Evolutionary conservation across 495 filamentous ascomycete genomes (phyloP), one percentile per base, ranked within the genome.

Genomic region (Penicillium manginii): DNA sequence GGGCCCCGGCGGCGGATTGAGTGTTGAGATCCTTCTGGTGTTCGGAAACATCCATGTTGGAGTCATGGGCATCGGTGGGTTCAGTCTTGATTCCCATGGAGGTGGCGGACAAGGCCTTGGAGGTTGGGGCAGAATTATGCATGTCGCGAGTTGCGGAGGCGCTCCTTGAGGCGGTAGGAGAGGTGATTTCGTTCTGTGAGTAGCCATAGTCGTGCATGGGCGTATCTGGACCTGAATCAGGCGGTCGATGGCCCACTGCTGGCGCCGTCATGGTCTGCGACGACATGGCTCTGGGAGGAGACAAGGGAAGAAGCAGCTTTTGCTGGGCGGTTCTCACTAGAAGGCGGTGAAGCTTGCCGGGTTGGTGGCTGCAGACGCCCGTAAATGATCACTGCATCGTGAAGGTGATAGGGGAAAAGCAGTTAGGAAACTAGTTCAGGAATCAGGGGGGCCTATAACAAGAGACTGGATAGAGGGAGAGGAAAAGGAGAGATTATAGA

Each of bases 251-350:
- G 69, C 75, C 75, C 74, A 81, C 72, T 70, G 76, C 74, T 75
- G 78, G 76, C 74, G 78, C 78, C 72, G 75, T 83, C 74, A 83
- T 83, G 78, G 79, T 83, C 75, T 81, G 80, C 70, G 79, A 83
- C 69, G 78, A 81, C 74, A 82, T 78, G 73, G 78, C 81, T 75
- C 65, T 69, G 51, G 51, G 68, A 66, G 56, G 59, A 59, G 61
- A 57, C 64, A 62, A 54, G 56, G 59, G 60, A 63, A 64, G 70
- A 65, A 62, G 67, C 62, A 63, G 65, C 63, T 64, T 62, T 60
- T 62, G 71, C 66, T 66, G 66, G 61, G 71, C 66, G 65, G 63
- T 69, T 68, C 66, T 72, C 63, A 57, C 62, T 61, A 53, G 49
- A 65, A 66, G 66, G 68, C 74, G 69, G 69, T 72, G 69, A 70